Base-by-base conservation (phyloP, 2,329 filamentous ascomycete species). In the Trichoderma atrobrunneum region DNA sequence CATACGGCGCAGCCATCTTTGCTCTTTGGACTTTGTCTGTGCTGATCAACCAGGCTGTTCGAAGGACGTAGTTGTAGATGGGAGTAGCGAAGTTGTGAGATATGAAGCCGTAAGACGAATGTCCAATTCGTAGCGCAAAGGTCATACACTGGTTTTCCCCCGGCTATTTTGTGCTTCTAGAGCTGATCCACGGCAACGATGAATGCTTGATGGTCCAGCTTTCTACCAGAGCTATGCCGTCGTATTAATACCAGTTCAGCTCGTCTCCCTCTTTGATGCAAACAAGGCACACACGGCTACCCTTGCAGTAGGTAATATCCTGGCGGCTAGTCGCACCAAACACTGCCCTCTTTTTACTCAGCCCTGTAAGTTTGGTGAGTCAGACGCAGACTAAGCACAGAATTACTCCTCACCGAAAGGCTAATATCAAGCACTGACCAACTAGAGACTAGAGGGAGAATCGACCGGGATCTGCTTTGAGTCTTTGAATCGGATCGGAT, bases 1-100 rank as follows among this genome's bases (percentile, higher is more conserved):
- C 82, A 79, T 90, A 92, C 2, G 93, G 93, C 28, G 87, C 75
- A 69, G 76, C 75, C 80, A 82, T 81, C n/a, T 39, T 74, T 70
- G 54, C 3, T 14, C 28, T 39, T 18, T 26, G 32, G 24, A 64
- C n/a, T 12, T 57, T 21, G 14, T 62, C 60, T 32, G 16, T 54
- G 54, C 60, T 26, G 34, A 54, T 64, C 51, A 16, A 26, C 30
- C 48, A 48, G 16, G 39, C 12, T 28, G 66, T 18, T 30, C 18
- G 16, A 39, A 24, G 43, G 54, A 21, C 18, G 54, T 43, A 30
- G n/a, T 11, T 12, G n/a, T 6, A 14, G 67, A 26, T 62, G 57
- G 18, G 18, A 3, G 14, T n/a, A 11, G 36, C 30, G 28, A 70
- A 60, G 51, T 28, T 36, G 60, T 36, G 59, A 39, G 39, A 28